Base-by-base conservation (phyloP, 164 flowering plant genomes). In the Protea cynaroides region DNA sequence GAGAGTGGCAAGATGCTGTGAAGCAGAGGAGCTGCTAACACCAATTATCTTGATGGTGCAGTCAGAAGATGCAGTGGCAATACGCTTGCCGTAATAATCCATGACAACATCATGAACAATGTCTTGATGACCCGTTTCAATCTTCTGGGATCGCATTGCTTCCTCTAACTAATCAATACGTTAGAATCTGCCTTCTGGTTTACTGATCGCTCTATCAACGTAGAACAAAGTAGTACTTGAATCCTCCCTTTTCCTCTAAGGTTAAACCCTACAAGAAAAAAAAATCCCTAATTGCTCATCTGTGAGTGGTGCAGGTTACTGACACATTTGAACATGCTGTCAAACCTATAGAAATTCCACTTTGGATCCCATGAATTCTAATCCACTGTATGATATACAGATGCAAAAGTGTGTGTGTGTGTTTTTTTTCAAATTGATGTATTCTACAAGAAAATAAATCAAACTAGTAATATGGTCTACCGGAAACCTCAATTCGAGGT, bases 61-160 rank as follows among this genome's bases (percentile, higher is more conserved):
- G 62, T 81, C 84, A 0, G 84, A 81, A 9, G 79, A 81, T 8
- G 84, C 82, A 0, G 82, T 81, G 3, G 84, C 84, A 22, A 81
- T 23, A 1, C 84, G 78, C 75, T 81, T 81, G n/a, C 84, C 84
- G 49, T 81, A 78, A 68, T 81, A 81, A 52, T 81, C 84, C 82
- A 81, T 81, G n/a, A 69, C 68, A 25, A 81, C 76, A 64, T 81
- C 84, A 56, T 81, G 84, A 64, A 76, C 64, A 10, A 55, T 53
- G 40, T 75, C 78, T 25, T 64, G 64, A 50, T 75, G 78, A 43
- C 78, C 83, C 0, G 78, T 67, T 64, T 81, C 84, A 29, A 81
- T 74, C 79, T 78, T 78, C 51, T 69, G 79, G 1, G 73, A 11
- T 15, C 80, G 82, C 84, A 78, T 81, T 34, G 25, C 61, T 49